phyloP scores from a whole-genome alignment of 2,329 filamentous ascomycete species.

The Aureobasidium vineae region DNA sequence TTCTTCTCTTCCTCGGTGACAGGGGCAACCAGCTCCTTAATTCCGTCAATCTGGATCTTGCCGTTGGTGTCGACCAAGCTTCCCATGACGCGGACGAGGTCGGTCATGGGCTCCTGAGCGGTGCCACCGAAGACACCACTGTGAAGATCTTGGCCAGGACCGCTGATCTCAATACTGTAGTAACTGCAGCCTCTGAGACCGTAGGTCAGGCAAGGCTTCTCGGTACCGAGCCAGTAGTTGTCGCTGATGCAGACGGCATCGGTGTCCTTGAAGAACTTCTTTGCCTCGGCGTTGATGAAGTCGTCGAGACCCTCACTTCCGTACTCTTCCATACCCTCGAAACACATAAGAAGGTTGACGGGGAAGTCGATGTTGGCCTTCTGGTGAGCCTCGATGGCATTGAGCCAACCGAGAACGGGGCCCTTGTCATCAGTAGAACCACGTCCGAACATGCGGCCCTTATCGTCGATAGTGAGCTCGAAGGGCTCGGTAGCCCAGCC shows the following conservation, averaged over 20 bases:
- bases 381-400: slow-evolving; percentile 96
- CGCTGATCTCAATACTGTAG: slow-evolving; percentile 87
- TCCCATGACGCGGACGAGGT: slow-evolving; percentile 77
- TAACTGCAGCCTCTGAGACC: slow-evolving; percentile 97
- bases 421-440: slow-evolving; percentile 98
- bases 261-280: slow-evolving; percentile 91
- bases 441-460: slow-evolving; percentile 93
- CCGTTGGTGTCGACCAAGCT: slow-evolving; percentile 85
- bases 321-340: slow-evolving; percentile 99
- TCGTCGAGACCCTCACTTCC: slow-evolving; percentile 95
- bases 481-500: slow-evolving; percentile 97
- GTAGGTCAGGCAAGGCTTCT: slow-evolving; percentile 98
- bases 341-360: slow-evolving; percentile 98
- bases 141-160: slow-evolving; percentile 90
- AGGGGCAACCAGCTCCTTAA: slow-evolving; percentile 89
- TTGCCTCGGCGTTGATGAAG: slow-evolving; percentile 85
- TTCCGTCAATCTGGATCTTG: slow-evolving; percentile 90
- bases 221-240: slow-evolving; percentile 99
- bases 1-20: slow-evolving; percentile 80
- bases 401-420: slow-evolving; percentile 94
- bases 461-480: slow-evolving; percentile 78
- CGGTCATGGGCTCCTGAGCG: slow-evolving; percentile 98
- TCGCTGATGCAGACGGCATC: slow-evolving; percentile 98
- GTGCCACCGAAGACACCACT: slow-evolving; percentile 96
- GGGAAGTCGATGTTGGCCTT: slow-evolving; percentile 93